Conservation (phyloP, 2,329 filamentous ascomycete species). For the Talaromyces rugulosus region DNA sequence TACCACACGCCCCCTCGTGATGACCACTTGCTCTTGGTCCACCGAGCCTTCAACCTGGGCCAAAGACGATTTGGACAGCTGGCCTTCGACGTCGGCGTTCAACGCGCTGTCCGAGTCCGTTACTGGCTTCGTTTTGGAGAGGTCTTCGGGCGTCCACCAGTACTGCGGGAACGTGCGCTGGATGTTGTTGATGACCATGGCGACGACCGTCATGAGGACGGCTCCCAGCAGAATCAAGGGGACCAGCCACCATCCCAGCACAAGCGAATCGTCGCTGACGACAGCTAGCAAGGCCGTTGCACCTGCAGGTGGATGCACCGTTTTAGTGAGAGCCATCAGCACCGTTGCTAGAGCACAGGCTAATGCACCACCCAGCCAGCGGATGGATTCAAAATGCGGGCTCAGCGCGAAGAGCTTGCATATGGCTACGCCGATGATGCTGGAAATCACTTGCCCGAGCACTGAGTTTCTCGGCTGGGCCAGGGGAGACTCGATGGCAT, state of each 20-base stretch:
- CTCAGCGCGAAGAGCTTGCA: slow-evolving; percentile 61
- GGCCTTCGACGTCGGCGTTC: slow-evolving; percentile 1
- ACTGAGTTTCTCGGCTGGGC: slow-evolving; percentile 69
- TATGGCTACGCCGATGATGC: slow-evolving; percentile 57
- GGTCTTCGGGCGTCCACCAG: slow-evolving; percentile 53
- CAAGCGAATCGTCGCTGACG: slow-evolving; percentile 50
- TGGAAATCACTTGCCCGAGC: slow-evolving; percentile 62
- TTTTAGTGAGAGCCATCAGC: slow-evolving; percentile 66
- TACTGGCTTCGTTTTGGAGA: slow-evolving; percentile 13
- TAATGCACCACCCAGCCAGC: slow-evolving; percentile 62
- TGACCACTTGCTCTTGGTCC: slow-evolving; percentile 23
- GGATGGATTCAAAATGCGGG: slow-evolving; percentile 46
- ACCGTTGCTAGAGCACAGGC: slow-evolving; percentile 61
- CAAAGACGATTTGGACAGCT: neutral
- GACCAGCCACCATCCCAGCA: slow-evolving; percentile 65
- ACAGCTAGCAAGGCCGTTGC: slow-evolving; percentile 69
- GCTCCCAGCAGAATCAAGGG: slow-evolving; percentile 60
- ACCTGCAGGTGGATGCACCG: slow-evolving; percentile 69
- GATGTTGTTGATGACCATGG: slow-evolving; percentile 65
- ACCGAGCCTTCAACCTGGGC: slow-evolving; percentile 13
- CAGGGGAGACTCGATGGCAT: slow-evolving; percentile 66
- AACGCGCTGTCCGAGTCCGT: neutral
- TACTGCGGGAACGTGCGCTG: slow-evolving; percentile 64
- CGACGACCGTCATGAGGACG: slow-evolving; percentile 58
- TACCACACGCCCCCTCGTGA: slow-evolving; percentile 26